Percentiles rank a stretch among this genome's conserved stretches.
phyloP scores from a whole-genome alignment of 352 stramenopile species.

The Phytophthora citrophthora region DNA sequence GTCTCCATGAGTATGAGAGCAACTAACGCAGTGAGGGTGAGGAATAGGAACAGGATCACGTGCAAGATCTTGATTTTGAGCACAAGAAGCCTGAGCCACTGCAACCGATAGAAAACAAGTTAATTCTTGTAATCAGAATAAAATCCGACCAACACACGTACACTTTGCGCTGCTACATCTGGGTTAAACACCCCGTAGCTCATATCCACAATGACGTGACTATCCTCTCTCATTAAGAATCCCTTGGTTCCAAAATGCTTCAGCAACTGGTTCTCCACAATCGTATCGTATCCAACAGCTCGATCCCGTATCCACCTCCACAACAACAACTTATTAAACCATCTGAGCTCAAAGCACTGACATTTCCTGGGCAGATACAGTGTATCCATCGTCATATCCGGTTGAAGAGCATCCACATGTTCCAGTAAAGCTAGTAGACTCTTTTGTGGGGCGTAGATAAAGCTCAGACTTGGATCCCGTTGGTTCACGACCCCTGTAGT shows the following conservation, averaged over 20 bases:
- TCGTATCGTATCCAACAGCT: constrained; percentile 89
- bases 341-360: constrained; percentile 58
- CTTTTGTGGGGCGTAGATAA: constrained; percentile 73
- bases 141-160: constrained; percentile 22
- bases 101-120: constrained; percentile 3
- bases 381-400: constrained; percentile 43
- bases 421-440: constrained; percentile 73
- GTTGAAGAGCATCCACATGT: constrained; percentile 31
- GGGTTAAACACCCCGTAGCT: constrained; percentile 70
- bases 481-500: background rate
- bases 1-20: constrained; percentile 94
- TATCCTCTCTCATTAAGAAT: constrained; percentile 73
- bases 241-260: constrained; percentile 59
- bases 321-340: constrained; percentile 40
- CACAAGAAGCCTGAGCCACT: constrained; percentile 45
- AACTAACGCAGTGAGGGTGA: constrained; percentile 92
- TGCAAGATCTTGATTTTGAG: constrained; percentile 92
- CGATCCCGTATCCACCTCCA: constrained; percentile 55
- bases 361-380: constrained; percentile 45
- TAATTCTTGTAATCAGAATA: background rate
- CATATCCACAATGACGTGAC: constrained; percentile 69
- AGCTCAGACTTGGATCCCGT: constrained; percentile 41
- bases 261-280: constrained; percentile 93
- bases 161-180: constrained; percentile 28
- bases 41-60: constrained; percentile 94